Base-by-base conservation (phyloP, 106 monocot species). In the Apostasia shenzhenica region DNA sequence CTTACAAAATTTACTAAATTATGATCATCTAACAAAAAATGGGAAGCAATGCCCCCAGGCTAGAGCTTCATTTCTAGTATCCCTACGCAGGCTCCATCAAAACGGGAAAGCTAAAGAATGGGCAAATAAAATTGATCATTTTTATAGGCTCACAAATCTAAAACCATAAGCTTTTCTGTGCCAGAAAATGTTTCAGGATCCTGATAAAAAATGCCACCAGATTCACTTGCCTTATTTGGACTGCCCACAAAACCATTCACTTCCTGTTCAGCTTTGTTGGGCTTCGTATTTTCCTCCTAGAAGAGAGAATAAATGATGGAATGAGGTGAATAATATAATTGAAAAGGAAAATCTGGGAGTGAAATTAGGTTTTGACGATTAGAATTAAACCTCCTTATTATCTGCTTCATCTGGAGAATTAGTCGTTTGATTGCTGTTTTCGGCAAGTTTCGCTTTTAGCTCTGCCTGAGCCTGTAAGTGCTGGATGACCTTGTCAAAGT, bases 401-500 rank as follows among this genome's bases (percentile, higher is more conserved):
- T 64, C 55, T 38, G 26, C 54, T 45, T 44, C 63, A 14, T 63
- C 63, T 45, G 53, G 7, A 54, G 61, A 61, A 42, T 2, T 14
- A 8, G 63, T 42, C 2, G 63, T 41, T 0, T 8, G 37, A 55
- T 45, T 45, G 48, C 44, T 26, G 61, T 4, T 49, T 14, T 53
- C 51, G 51, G 48, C 50, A 2, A 38, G 14, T 64, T 44, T 64
- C 1, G 64, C 1, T 1, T 65, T 45, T 54, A 64, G 55, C 45
- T 64, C 55, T 14, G 72, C 72, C 41, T 50, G 10, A 52, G 44
- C 43, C 47, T 65, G 26, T 38, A 73, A 46, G 11, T 52, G 49
- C 39, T 63, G 64, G 42, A 68, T 68, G 41, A 61, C 68, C 61
- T 12, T 68, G 37, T 67, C 59, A 8, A 59, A 76, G 53, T 76